phyloP scores from a whole-genome alignment of 2,329 filamentous ascomycete species.

The Trichoderma gracile region DNA sequence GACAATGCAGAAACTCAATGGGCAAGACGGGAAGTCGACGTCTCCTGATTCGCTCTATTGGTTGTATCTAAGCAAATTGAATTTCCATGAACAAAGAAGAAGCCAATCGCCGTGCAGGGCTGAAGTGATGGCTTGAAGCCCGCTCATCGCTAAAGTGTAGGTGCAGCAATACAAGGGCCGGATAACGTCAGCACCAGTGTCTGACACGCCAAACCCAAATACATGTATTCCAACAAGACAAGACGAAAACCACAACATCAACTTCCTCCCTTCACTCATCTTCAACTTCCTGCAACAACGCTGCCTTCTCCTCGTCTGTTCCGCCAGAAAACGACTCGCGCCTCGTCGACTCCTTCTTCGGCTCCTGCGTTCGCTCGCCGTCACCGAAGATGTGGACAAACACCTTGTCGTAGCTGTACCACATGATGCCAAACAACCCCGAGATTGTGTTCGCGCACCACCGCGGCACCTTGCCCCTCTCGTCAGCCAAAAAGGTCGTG shows the following conservation, averaged over 20 bases:
- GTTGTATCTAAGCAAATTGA: too few relatives aligned
- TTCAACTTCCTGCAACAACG: not conserved
- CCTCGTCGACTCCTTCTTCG: constrained; percentile 35
- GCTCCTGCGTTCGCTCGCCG: constrained; percentile 66
- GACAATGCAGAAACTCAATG: constrained; percentile 1
- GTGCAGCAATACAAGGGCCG: not conserved
- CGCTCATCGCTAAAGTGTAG: not conserved
- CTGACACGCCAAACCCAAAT: not conserved
- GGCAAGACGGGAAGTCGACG: too few relatives aligned
- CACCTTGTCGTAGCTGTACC: constrained; percentile 48
- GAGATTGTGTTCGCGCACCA: constrained; percentile 62
- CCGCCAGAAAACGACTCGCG: constrained; percentile 1
- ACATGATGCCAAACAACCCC: constrained; percentile 52
- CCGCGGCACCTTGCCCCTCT: constrained; percentile 65
- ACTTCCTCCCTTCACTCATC: not conserved
- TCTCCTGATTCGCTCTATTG: too few relatives aligned
- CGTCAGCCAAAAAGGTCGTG: constrained; percentile 56
- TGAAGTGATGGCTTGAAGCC: not conserved
- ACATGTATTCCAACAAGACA: not conserved
- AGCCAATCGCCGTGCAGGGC: not conserved
- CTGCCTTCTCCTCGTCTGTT: constrained; percentile 19
- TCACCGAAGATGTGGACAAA: constrained; percentile 73
- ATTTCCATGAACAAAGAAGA: too few relatives aligned
- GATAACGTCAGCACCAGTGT: constrained; percentile 7
- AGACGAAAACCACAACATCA: not conserved